Evolutionary conservation across 257 asterid genomes (phyloP).

Genomic region (Mitragyna speciosa): DNA sequence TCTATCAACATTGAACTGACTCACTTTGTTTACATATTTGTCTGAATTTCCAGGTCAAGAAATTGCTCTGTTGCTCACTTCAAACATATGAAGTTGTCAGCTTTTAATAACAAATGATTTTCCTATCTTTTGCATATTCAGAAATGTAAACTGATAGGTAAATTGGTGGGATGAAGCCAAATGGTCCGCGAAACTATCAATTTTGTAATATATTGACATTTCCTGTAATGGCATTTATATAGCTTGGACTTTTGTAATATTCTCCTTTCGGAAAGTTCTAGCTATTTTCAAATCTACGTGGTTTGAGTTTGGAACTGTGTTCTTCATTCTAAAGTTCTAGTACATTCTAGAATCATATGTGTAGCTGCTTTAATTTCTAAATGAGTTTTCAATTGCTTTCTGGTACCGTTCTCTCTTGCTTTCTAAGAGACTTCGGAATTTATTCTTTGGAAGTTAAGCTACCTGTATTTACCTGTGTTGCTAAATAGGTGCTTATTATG

Average conservation of each 20-base stretch:
- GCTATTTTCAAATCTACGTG: constrained; percentile 12
- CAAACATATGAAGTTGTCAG: constrained; percentile 25
- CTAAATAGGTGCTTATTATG: background rate
- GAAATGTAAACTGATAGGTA: constrained; percentile 39
- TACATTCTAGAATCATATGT: background rate
- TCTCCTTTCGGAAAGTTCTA: constrained; percentile 18
- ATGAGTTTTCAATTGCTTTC: background rate
- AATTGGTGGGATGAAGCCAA: constrained; percentile 68
- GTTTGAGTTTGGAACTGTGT: constrained; percentile 6
- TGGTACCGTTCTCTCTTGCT: background rate
- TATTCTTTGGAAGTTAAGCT: background rate
- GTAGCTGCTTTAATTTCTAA: background rate
- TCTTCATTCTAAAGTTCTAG: background rate
- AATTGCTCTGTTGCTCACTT: constrained; percentile 18
- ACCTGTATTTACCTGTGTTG: background rate
- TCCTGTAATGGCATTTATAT: constrained; percentile 25
- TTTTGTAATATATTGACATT: constrained; percentile 39
- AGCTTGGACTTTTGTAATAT: constrained; percentile 17
- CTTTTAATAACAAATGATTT: constrained; percentile 25
- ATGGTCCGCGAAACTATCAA: constrained; percentile 58
- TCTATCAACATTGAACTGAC: background rate
- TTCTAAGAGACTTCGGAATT: background rate
- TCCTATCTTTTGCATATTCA: constrained; percentile 32
- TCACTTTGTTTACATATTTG: background rate
- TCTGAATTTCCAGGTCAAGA: constrained; percentile 33